Base-by-base conservation (phyloP, 192 early-diverging fungal species). In the Radiomyces spectabilis region DNA sequence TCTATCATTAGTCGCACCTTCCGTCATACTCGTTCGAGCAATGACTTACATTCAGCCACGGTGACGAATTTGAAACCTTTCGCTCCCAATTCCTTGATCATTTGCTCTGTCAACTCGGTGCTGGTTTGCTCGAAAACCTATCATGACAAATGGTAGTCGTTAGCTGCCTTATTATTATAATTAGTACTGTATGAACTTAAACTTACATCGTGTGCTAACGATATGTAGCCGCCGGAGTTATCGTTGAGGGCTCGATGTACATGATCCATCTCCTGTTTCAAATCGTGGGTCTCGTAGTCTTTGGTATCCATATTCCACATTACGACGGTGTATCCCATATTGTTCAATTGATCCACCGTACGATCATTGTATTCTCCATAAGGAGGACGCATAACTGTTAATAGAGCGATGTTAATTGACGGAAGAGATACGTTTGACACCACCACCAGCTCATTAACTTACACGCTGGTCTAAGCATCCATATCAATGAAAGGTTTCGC, bases 281-380 rank as follows among this genome's bases (percentile, higher is more conserved):
- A 31, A n/a, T 74, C 19, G 26, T 62, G 60, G 3, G 37, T 63
- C 27, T 52, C 38, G 51, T 63, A 71, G 22, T 71, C 68, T 24
- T 65, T 54, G 2, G 73, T 64, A 39, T 75, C 73, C 0, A 68
- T 45, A 12, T 67, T 64, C 73, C 73, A 75, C 19, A 54, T 59
- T 22, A 71, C 37, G 12, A 74, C 57, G 10, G 51, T 69, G 41
- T 74, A 74, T 1, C 57, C 67, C 15, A 55, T 27, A 3, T 2
- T 8, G 18, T 41, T 53, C 8, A 74, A 30, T 18, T 50, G 53
- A 3, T 50, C 29, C 0, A 66, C 25, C 4, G 63, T 57, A 10
- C 27, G 33, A 7, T 49, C 46, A 4, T 63, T 68, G 22, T 59
- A 61, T 19, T 62, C 53, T 4, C 73, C 73, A 37, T 65, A 71